Percentiles rank a stretch among this genome's conserved stretches.
Conservation (phyloP, 2,329 filamentous ascomycete species). For the Pyricularia sp. region DNA sequence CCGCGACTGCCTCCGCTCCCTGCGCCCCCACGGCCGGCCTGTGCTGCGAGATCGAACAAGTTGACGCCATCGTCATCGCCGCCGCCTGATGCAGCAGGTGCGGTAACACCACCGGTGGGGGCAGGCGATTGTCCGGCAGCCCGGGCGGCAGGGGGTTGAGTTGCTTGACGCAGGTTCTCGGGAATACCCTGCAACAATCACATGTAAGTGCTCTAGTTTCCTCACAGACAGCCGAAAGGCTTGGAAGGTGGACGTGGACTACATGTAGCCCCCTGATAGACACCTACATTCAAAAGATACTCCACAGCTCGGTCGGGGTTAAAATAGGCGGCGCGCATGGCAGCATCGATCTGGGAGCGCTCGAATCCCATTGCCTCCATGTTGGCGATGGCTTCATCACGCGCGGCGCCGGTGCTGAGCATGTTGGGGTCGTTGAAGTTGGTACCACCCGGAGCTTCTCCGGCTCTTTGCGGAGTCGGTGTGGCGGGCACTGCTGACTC, state of each 20-base stretch:
- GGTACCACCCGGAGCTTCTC: conserved; percentile 27
- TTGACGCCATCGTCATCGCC: conserved; percentile 67
- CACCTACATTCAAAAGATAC: conserved; percentile 74
- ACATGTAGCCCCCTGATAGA: background rate
- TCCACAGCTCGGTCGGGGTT: conserved; percentile 97
- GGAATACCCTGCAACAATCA: conserved; percentile 65
- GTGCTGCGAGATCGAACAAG: conserved; percentile 86
- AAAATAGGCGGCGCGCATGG: conserved; percentile 93
- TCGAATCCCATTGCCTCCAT: conserved; percentile 98
- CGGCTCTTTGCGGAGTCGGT: conserved; percentile 36
- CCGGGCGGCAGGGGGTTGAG: conserved; percentile 25
- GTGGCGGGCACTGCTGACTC: conserved; percentile 37
- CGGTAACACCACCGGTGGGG: conserved; percentile 27
- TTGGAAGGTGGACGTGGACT: background rate
- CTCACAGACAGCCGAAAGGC: background rate
- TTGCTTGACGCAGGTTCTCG: conserved; percentile 60
- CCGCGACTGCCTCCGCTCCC: conserved; percentile 29
- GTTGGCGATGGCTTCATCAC: conserved; percentile 72
- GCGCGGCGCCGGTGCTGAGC: conserved; percentile 77
- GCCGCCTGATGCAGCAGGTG: conserved; percentile 31
- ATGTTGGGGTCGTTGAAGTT: conserved; percentile 63
- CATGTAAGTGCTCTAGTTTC: background rate
- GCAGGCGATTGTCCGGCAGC: conserved; percentile 32
- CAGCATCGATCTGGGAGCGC: conserved; percentile 77
- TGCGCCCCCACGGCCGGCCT: conserved; percentile 44